These are phyloP conservation scores for Pestalotiopsis sp. DNA, from an alignment of 2,329 filamentous ascomycete genomes.

Conservation along the genomic window DNA sequence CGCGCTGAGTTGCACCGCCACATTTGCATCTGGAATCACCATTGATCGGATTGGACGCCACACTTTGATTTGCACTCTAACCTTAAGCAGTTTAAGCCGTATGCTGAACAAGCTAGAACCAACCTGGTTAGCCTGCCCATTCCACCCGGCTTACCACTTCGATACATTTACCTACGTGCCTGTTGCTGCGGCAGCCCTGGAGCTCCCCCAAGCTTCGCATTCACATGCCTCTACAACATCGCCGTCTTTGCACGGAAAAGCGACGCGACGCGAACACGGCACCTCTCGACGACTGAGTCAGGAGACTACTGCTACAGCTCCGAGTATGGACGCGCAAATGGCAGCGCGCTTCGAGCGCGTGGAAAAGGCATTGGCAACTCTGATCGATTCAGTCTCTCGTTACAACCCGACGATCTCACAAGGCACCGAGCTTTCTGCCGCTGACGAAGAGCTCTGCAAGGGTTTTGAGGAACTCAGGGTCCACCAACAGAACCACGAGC, in stretches of 20 bases:
- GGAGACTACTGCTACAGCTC: background rate
- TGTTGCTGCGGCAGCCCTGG: too few relatives aligned
- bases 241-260: background rate
- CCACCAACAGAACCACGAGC: conserved; percentile 75
- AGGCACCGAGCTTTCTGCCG: conserved; percentile 69
- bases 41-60: background rate
- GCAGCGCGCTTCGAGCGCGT: conserved; percentile 67
- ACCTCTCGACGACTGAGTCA: background rate
- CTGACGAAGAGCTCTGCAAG: conserved; percentile 68
- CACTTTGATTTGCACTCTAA: background rate
- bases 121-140: background rate
- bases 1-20: conserved; percentile 17
- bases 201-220: too few relatives aligned
- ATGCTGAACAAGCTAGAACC: background rate
- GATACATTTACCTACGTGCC: too few relatives aligned
- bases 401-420: conserved; percentile 75
- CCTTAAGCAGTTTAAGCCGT: background rate
- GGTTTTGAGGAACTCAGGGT: conserved; percentile 70
- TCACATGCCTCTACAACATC: background rate
- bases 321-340: conserved; percentile 59
- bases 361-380: conserved; percentile 65
- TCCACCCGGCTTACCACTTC: too few relatives aligned
- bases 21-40: background rate
- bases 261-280: background rate
- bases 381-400: conserved; percentile 80